Base-by-base conservation (phyloP, 2,329 filamentous ascomycete genomes). In the Phialemonium atrogriseum region DNA sequence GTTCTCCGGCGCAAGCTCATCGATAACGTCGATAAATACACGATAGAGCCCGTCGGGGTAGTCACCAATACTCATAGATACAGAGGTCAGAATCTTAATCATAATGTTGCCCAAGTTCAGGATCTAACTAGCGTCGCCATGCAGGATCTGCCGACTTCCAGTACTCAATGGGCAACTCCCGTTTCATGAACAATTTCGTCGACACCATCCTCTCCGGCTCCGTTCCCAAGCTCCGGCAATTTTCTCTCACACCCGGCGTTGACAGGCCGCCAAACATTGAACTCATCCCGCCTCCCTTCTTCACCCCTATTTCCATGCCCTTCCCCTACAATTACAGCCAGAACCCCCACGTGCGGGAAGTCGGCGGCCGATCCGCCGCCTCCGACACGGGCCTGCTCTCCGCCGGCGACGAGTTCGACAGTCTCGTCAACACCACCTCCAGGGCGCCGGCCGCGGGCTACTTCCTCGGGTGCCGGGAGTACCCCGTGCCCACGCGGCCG, bases 61-160 rank as follows among this genome's bases (percentile, higher is more conserved):
- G 73, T 95, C 38, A 74, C 78, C 34, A 77, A 84, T 44, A 91
- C 82, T 1, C 87, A 96, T 64, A 76, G 89, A 22, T 98, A 93
- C 56, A 75, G 89, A 51, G 79, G 79, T 70, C 54, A 40, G 56
- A 32, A 24, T 21, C 8, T n/a, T 14, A 10, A 20, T 7, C 23
- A 5, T 2, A 9, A 8, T 21, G n/a, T 17, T 17, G 4, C 10
- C 24, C 24, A 30, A n/a, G 14, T 16, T 6, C 7, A 8, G 10
- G 17, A 5, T 16, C 31, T 35, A 7, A 39, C 27, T n/a, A 12
- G n/a, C 8, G 5, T 12, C n/a, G 2, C 23, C 14, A n/a, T n/a
- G n/a, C 16, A 75, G 74, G 72, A 19, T 68, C 94, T 42, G 80
- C 86, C 7, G 89, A 96, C 56, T 93, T 93, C 49, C 85, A 93